phyloP scores from a whole-genome alignment of 2,329 filamentous ascomycete genomes.

The Penicillium sp. region DNA sequence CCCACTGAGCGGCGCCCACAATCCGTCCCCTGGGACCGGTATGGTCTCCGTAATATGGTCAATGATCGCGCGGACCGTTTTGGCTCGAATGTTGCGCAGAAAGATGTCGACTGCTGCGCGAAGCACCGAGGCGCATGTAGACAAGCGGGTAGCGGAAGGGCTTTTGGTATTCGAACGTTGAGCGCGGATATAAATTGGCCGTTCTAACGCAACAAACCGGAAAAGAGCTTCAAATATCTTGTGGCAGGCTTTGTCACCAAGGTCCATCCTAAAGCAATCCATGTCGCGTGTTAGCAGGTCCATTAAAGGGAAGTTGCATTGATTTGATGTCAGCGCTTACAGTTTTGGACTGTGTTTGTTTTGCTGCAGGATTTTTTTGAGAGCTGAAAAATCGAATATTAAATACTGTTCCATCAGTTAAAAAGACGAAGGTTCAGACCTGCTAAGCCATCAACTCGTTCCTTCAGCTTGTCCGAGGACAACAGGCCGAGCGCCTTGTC shows the following conservation, averaged over 20 bases:
- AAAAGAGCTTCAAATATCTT: constrained; percentile 82
- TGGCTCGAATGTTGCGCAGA: constrained; percentile 68
- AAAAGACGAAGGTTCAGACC: constrained; percentile 36
- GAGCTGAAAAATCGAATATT: constrained; percentile 43
- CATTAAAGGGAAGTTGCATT: neutral
- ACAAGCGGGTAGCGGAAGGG: constrained; percentile 61
- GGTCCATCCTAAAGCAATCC: constrained; percentile 34
- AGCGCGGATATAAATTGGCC: constrained; percentile 62
- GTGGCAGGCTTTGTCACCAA: constrained; percentile 80
- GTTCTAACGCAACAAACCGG: constrained; percentile 70
- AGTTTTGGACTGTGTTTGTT: constrained; percentile 50
- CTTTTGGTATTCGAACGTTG: constrained; percentile 57
- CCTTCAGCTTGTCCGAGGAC: constrained; percentile 48
- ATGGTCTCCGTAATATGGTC: constrained; percentile 81
- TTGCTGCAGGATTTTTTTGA: constrained; percentile 60
- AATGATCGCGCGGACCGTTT: constrained; percentile 76
- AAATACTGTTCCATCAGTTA: neutral
- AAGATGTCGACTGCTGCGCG: constrained; percentile 73
- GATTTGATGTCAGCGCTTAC: constrained; percentile 30
- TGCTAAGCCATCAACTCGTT: constrained; percentile 56
- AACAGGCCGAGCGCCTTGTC: constrained; percentile 48
- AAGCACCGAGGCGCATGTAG: constrained; percentile 70
- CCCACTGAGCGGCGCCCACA: constrained; percentile 70
- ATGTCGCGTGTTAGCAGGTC: constrained; percentile 2
- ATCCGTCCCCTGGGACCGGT: constrained; percentile 62